phyloP scores from a whole-genome alignment of 768 basidiomycete species.

The Solioccasus polychromus region DNA sequence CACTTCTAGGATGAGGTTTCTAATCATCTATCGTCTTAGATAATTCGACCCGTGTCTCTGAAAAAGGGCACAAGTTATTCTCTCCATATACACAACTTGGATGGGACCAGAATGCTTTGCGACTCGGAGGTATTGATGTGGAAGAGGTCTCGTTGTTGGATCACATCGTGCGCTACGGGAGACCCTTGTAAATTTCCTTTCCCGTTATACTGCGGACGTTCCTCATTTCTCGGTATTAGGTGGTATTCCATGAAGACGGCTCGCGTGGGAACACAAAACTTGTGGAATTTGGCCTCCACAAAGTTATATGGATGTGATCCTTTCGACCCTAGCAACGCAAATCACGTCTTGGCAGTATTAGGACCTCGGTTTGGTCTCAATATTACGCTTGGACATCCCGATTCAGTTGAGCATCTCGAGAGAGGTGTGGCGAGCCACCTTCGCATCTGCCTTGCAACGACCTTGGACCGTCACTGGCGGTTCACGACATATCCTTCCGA shows the following conservation, averaged over 20 bases:
- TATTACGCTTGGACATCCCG: not conserved
- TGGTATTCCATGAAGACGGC: not conserved
- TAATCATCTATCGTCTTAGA: not conserved
- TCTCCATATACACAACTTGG: conserved; percentile 1
- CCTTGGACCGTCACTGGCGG: conserved; percentile 3
- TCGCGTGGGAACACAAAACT: not conserved
- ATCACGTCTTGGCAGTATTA: not conserved
- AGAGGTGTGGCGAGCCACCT: conserved; percentile 7
- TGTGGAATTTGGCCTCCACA: not conserved
- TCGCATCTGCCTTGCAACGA: conserved; percentile 4
- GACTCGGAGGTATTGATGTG: not conserved
- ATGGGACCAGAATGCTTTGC: not conserved
- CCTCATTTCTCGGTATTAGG: not conserved
- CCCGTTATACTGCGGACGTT: not conserved
- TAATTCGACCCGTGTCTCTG: not conserved
- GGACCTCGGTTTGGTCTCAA: conserved; percentile 1
- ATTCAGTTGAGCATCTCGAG: not conserved
- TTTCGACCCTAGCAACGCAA: not conserved
- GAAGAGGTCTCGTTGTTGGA: not conserved
- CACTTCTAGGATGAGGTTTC: not conserved
- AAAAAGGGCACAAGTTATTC: not conserved
- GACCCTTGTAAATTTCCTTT: conserved; percentile 1
- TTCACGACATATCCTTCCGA: conserved; percentile 10
- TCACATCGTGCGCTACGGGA: conserved; percentile 1
- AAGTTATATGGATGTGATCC: not conserved